Evolutionary conservation across 139 green algal genomes (phyloP), one percentile per base, ranked within the genome.

Genomic region (Coccomyxa sp.): DNA sequence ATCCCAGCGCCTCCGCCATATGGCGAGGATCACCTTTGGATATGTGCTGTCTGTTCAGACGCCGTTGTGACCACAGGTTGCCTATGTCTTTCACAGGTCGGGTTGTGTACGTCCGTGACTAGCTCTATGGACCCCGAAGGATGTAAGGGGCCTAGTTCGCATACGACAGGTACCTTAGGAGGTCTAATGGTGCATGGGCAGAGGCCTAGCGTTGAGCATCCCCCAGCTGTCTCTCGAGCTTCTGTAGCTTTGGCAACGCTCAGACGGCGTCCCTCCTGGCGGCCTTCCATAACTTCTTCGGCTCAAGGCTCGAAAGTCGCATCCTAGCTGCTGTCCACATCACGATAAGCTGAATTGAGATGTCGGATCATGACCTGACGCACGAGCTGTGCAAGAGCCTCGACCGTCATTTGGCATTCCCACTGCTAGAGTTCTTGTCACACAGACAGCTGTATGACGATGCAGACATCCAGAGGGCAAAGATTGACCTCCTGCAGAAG

Each of bases 321-420:
- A n/a, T n/a, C n/a, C n/a, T n/a, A n/a, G n/a, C n/a, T n/a, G n/a
- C n/a, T n/a, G n/a, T n/a, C n/a, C n/a, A n/a, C n/a, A n/a, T n/a
- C n/a, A n/a, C n/a, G n/a, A n/a, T n/a, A n/a, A n/a, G n/a, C n/a
- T n/a, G n/a, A n/a, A n/a, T 64, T 22, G 27, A 64, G 50, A 82
- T 79, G 81, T 39, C 73, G 71, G 44, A 81, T 14, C 35, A 92
- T 39, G 94, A 97, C 68, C 81, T 98, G 12, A 91, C 85, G 24
- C 79, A 70, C 1, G 83, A 82, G 79, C 86, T 98, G 31, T 82
- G 80, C 38, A 88, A 90, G 69, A 95, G 89, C 80, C 68, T 98
- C 80, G 95, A 98, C 82, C 84, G 88, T 22, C 96, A 99, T 79
- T 83, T 99, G 31, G 91, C 97, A n/a, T 98, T 98, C 68, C 95